Evolutionary conservation across 108 stramenopile genomes (phyloP).

Genomic region (Cyclotella baltica): DNA sequence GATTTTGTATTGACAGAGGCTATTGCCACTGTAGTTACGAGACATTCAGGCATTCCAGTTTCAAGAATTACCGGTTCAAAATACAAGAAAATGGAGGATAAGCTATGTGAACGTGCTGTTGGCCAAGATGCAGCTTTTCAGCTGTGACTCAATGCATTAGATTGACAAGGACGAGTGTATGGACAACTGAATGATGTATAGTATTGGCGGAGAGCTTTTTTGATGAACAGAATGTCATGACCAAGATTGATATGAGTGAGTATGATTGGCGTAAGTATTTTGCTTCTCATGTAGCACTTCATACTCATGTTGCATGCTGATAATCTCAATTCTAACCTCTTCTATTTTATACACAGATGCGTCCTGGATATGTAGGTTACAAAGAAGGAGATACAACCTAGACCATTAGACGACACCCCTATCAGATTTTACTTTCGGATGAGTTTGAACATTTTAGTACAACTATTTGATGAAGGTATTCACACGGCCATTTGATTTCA

Average conservation of each 20-base stretch:
- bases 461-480: conserved; percentile 88
- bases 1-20: conserved; percentile 80
- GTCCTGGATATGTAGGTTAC: conserved; percentile 76
- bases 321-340: background rate
- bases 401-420: conserved; percentile 78
- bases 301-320: background rate
- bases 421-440: conserved; percentile 85
- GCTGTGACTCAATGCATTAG: conserved; percentile 91
- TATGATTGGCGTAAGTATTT: conserved; percentile 71
- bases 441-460: conserved; percentile 86
- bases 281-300: background rate
- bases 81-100: conserved; percentile 88
- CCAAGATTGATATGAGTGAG: conserved; percentile 91
- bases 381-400: conserved; percentile 86
- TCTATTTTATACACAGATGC: conserved; percentile 23
- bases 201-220: conserved; percentile 90
- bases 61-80: conserved; percentile 84
- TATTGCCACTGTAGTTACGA: conserved; percentile 82
- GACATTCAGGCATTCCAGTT: conserved; percentile 85
- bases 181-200: conserved; percentile 94
- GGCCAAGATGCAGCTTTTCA: conserved; percentile 89
- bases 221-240: conserved; percentile 93
- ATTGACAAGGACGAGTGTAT: conserved; percentile 77
- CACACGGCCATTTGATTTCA: conserved; percentile 78
- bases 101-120: conserved; percentile 80